Base-by-base conservation (phyloP, 2,329 filamentous ascomycete species). In the Paraconiothyrium sp. region DNA sequence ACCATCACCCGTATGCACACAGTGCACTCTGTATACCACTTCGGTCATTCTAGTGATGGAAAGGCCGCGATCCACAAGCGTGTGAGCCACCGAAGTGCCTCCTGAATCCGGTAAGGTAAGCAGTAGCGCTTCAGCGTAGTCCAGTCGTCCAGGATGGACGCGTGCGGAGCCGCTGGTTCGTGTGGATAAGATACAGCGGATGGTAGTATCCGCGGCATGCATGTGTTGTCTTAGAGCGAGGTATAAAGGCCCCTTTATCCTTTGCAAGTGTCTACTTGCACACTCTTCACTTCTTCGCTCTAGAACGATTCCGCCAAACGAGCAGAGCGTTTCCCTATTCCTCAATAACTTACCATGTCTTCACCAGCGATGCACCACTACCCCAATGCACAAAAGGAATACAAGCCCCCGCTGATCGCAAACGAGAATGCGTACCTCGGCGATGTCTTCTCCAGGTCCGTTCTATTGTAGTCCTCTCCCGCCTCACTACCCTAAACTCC, bases 371-470 rank as follows among this genome's bases (percentile, higher is more conserved):
- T 87, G 74, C 81, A 80, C 55, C 84, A 90, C 78, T 86, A 83
- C 74, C 71, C 83, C 54, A 82, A 88, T 71, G 87, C 87, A 0
- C 87, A 90, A 73, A 83, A 81, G 30, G 81, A 79, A 43, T 90
- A 86, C 78, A 86, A 89, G 70, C 88, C 88, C 3, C 88, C 88
- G 6, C 83, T 89, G 51, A 88, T 91, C 63, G 86, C 88, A 39
- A 89, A 89, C 68, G 86, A 90, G 64, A 91, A 91, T 71, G 88
- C 88, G 34, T 91, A 83, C 73, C 83, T 91, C 3, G 88, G 88
- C 46, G 89, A 91, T 69, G 79, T 91, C 32, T 81, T 82, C 67
- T 84, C 84, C 3, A 85, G 82, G 84, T 86, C 20, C 35, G 51
- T 14, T 24, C 30, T 46, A 37, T 37, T 7, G 39, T 37, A 51